Conservation (phyloP, 345 rosid species). For the Diplotaxis tenuifolia region DNA sequence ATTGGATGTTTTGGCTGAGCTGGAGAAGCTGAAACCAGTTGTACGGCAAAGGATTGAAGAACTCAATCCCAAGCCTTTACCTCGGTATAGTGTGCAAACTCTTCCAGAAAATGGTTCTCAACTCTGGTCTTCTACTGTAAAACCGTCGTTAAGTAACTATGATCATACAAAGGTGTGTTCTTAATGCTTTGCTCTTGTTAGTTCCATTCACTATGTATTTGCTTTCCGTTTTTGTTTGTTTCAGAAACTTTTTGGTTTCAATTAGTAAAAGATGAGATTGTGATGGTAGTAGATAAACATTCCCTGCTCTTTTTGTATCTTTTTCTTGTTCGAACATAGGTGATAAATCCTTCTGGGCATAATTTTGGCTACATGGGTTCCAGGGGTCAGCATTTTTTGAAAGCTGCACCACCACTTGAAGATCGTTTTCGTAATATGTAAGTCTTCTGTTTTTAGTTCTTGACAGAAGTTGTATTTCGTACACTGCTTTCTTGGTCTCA, state of each 20-base stretch:
- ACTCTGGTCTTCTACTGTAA: conserved; percentile 50
- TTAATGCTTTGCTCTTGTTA: conserved; percentile 21
- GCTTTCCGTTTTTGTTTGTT: no score
- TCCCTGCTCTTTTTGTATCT: not conserved
- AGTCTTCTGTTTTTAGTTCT: conserved; percentile 22
- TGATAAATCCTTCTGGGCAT: conserved; percentile 43
- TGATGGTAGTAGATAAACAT: conserved; percentile 24
- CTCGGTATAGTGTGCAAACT: conserved; percentile 43
- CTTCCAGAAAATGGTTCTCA: conserved; percentile 42
- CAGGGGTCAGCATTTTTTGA: conserved; percentile 44
- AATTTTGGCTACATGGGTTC: conserved; percentile 48
- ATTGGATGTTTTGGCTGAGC: conserved; percentile 65
- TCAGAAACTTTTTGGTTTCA: not conserved
- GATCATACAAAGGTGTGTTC: conserved; percentile 55
- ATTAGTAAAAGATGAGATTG: not conserved
- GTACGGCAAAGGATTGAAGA: conserved; percentile 65
- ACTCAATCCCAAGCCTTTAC: conserved; percentile 45
- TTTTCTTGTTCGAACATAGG: conserved; percentile 47
- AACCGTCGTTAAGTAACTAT: conserved; percentile 42
- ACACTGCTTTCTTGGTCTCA: conserved; percentile 16
- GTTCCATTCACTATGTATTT: not conserved
- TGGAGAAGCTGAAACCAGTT: conserved; percentile 79
- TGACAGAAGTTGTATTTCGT: not conserved
- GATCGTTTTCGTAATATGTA: conserved; percentile 67
- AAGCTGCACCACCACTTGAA: conserved; percentile 49